Evolutionary conservation across 345 rosid species (phyloP).

Genomic region (Lepidium didymum): DNA sequence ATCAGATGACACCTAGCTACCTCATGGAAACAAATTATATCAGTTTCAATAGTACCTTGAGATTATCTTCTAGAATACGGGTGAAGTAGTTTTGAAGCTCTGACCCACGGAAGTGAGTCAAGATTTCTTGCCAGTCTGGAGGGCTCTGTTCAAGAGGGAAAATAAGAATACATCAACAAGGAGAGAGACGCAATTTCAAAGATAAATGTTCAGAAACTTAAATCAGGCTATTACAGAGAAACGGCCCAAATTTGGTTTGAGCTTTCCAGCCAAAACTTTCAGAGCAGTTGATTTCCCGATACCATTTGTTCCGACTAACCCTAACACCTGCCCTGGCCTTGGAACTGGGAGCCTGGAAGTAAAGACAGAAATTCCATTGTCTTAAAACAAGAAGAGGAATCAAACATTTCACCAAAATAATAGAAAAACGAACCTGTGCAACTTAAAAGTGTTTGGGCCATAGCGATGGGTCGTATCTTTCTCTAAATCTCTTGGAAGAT

Average conservation of each 20-base stretch:
- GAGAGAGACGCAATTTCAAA: neutral
- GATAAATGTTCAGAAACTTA: neutral
- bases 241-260: slow-evolving; percentile 96
- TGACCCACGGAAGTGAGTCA: slow-evolving; percentile 95
- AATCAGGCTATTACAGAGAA: slow-evolving; percentile 48
- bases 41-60: slow-evolving; percentile 47
- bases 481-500: slow-evolving; percentile 85
- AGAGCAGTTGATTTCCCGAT: slow-evolving; percentile 98
- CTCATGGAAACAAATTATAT: neutral
- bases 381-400: slow-evolving; percentile 5
- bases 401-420: neutral
- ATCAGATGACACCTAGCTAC: neutral
- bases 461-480: slow-evolving; percentile 97
- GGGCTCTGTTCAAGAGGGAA: slow-evolving; percentile 54
- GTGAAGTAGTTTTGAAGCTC: slow-evolving; percentile 97
- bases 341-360: slow-evolving; percentile 88
- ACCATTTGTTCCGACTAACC: slow-evolving; percentile 98
- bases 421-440: slow-evolving; percentile 60
- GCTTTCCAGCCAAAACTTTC: slow-evolving; percentile 88
- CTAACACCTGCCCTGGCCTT: slow-evolving; percentile 98
- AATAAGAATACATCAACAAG: neutral
- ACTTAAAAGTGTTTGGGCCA: slow-evolving; percentile 88
- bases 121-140: slow-evolving; percentile 99
- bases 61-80: slow-evolving; percentile 87
- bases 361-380: neutral